Conservation (phyloP, 2,329 filamentous ascomycete genomes). For the Graphiopsis chlorocephala region DNA sequence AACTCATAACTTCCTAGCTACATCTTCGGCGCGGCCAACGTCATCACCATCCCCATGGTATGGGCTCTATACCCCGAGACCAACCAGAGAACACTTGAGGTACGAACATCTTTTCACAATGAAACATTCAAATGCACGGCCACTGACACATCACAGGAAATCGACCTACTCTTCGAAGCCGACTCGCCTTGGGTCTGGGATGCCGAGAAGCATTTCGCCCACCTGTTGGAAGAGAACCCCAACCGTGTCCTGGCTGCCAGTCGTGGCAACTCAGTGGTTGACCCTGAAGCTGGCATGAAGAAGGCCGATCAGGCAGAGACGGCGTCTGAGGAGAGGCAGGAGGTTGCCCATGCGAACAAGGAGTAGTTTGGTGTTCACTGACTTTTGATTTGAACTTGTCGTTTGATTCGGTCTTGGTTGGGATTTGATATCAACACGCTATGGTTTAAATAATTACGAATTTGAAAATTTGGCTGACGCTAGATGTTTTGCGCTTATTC, state of each 20-base stretch:
- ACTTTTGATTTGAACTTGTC: not conserved
- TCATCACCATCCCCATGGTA: slow-evolving; percentile 64
- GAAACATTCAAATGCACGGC: no score
- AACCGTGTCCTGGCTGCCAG: slow-evolving; percentile 30
- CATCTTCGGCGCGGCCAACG: slow-evolving; percentile 68
- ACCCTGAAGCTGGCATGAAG: slow-evolving; percentile 24
- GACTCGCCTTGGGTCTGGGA: slow-evolving; percentile 69
- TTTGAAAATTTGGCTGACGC: not conserved
- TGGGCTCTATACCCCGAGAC: slow-evolving; percentile 74
- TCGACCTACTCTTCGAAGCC: slow-evolving; percentile 69
- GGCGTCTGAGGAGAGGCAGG: slow-evolving; percentile 18
- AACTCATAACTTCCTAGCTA: slow-evolving; percentile 39
- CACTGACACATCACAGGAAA: slow-evolving; percentile 52
- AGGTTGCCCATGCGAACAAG: slow-evolving; percentile 13
- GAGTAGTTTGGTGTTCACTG: not conserved
- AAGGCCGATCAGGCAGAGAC: not conserved
- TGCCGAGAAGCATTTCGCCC: slow-evolving; percentile 62
- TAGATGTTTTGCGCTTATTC: not conserved
- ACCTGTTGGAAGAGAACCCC: slow-evolving; percentile 61
- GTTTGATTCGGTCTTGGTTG: not conserved
- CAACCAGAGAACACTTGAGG: slow-evolving; percentile 66
- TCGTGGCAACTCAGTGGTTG: slow-evolving; percentile 27
- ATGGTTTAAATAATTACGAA: not conserved
- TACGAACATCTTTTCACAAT: not conserved
- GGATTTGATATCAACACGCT: not conserved